Evolutionary conservation across 1,284 basidiomycete genomes (phyloP).

Genomic region (Microbotryum lychnidis-dioicae): DNA sequence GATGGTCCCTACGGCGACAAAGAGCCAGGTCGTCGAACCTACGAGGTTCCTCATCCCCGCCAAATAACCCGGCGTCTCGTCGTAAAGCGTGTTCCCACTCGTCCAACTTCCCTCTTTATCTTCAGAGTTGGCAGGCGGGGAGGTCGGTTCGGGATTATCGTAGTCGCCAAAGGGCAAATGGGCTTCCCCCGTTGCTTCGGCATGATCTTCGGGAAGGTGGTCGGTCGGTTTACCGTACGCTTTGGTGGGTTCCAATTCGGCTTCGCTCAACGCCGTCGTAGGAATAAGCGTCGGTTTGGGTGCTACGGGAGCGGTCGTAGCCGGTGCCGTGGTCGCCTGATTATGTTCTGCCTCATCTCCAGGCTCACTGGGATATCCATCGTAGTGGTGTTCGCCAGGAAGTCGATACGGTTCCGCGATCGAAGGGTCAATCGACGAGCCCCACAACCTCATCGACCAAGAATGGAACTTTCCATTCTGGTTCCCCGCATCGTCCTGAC

Average conservation of each 20-base stretch:
- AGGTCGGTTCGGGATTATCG: neutral
- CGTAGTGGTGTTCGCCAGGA: constrained; percentile 42
- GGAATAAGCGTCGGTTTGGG: constrained; percentile 35
- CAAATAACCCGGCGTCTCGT: constrained; percentile 28
- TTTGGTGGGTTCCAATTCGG: constrained; percentile 44
- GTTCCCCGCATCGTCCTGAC: constrained; percentile 46
- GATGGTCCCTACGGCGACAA: constrained; percentile 39
- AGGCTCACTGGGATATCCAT: constrained; percentile 7
- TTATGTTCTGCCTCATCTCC: constrained; percentile 31
- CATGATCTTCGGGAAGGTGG: constrained; percentile 79
- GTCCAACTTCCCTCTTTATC: neutral
- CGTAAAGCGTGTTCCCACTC: constrained; percentile 3
- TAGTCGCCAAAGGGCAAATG: constrained; percentile 24
- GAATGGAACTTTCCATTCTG: constrained; percentile 73
- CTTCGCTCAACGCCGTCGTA: constrained; percentile 35
- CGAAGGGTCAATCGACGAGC: constrained; percentile 67
- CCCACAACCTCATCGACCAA: constrained; percentile 93
- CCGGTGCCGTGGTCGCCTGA: constrained; percentile 32
- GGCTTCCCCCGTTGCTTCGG: constrained; percentile 38
- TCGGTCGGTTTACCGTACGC: constrained; percentile 75
- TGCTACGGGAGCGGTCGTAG: constrained; percentile 12
- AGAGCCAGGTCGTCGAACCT: constrained; percentile 39
- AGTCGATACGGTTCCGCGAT: constrained; percentile 56
- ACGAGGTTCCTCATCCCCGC: constrained; percentile 27
- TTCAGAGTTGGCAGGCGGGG: constrained; percentile 1